These are phyloP conservation scores for Candida corydali DNA, from an alignment of 805 yeast genomes.

Conservation along the genomic window DNA sequence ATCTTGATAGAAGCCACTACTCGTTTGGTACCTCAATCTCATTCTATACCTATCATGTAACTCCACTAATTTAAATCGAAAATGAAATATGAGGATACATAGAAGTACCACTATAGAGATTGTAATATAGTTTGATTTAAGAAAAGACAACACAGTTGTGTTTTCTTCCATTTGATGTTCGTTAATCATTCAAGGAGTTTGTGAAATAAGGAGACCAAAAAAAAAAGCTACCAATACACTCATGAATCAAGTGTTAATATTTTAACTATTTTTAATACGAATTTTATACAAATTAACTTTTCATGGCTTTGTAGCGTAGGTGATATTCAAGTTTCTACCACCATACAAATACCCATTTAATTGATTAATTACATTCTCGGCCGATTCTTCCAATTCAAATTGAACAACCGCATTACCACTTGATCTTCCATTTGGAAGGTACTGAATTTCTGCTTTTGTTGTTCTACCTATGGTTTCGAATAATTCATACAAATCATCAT, in stretches of 20 bases:
- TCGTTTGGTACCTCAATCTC: constrained; percentile 18
- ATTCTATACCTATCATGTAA: constrained; percentile 25
- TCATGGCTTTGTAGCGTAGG: constrained; percentile 51
- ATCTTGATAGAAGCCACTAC: constrained; percentile 34
- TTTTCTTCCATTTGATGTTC: no score
- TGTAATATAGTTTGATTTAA: no score
- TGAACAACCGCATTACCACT: constrained; percentile 84
- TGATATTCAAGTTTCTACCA: constrained; percentile 63
- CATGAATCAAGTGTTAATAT: no score
- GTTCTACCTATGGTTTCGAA: constrained; percentile 83
- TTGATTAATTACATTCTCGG: constrained; percentile 70
- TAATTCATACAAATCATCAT: constrained; percentile 76
- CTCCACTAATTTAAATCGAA: constrained; percentile 25
- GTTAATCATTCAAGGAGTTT: no score
- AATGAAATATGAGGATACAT: constrained; percentile 31
- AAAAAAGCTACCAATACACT: no score
- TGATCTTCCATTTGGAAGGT: constrained; percentile 57
- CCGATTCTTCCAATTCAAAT: constrained; percentile 61
- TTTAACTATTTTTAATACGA: no score
- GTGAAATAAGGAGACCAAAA: no score
- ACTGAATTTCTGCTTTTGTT: constrained; percentile 70
- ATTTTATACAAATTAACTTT: neutral
- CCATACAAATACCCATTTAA: constrained; percentile 83
- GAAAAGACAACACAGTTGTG: no score
- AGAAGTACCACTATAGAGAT: no score